Evolutionary conservation across 305 asterid genomes (phyloP).

Genomic region (Fraxinus baroniana): DNA sequence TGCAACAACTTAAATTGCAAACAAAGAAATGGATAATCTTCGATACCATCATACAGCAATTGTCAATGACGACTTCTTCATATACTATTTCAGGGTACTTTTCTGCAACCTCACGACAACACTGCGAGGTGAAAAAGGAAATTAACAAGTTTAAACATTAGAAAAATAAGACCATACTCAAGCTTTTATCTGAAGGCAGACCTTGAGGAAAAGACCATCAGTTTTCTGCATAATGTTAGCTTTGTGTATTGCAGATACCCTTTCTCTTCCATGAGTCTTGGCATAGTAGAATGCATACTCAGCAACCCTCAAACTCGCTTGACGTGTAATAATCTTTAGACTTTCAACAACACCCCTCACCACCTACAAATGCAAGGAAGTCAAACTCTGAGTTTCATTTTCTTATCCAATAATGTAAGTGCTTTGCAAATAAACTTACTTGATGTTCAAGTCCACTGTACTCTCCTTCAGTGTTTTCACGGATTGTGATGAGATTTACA

Average conservation of each 20-base stretch:
- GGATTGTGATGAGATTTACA: constrained; percentile 88
- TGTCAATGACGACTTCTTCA: constrained; percentile 96
- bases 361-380: constrained; percentile 50
- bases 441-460: constrained; percentile 99
- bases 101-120: constrained; percentile 95
- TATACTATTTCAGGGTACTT: constrained; percentile 84
- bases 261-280: constrained; percentile 80
- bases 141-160: constrained; percentile 21
- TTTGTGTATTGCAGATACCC: constrained; percentile 96
- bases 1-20: constrained; percentile 11
- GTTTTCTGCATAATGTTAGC: constrained; percentile 99
- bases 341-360: constrained; percentile 99
- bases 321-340: constrained; percentile 93
- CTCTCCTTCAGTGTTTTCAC: constrained; percentile 98
- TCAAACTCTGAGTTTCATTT: constrained; percentile 1
- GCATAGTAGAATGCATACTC: constrained; percentile 98
- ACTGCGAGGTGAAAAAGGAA: constrained; percentile 46
- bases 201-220: constrained; percentile 99
- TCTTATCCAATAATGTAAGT: background rate
- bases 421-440: constrained; percentile 35
- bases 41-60: constrained; percentile 94
- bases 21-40: background rate
- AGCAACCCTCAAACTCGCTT: constrained; percentile 92
- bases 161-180: constrained; percentile 1
- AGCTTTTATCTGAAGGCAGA: constrained; percentile 26